Evolutionary conservation across 1,284 basidiomycete species (phyloP).

Genomic region (Clitocybe nebularis): DNA sequence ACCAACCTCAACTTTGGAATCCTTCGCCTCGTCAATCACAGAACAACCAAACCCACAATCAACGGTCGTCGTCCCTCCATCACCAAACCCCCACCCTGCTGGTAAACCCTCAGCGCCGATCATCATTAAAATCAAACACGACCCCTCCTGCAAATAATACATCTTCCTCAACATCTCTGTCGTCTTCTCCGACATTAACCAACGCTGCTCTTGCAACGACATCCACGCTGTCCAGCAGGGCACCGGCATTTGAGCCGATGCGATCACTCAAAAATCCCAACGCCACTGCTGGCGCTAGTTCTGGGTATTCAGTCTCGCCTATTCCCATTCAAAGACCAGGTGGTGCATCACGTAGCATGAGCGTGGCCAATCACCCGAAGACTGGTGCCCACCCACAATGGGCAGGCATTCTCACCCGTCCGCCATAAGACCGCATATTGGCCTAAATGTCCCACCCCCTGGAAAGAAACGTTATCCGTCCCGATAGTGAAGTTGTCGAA

Average conservation of each 20-base stretch:
- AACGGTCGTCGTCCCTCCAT: constrained; percentile 24
- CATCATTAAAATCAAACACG: constrained; percentile 22
- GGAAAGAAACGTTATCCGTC: too few relatives aligned
- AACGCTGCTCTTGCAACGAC: constrained; percentile 24
- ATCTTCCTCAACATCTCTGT: constrained; percentile 18
- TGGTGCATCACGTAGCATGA: neutral
- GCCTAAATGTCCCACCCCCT: too few relatives aligned
- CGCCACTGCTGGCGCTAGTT: neutral
- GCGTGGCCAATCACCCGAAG: too few relatives aligned
- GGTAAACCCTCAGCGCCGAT: constrained; percentile 29
- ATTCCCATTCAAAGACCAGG: constrained; percentile 14
- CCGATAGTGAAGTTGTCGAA: too few relatives aligned
- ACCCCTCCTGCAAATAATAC: constrained; percentile 7
- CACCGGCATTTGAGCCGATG: constrained; percentile 48
- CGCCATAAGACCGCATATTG: too few relatives aligned
- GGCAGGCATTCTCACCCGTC: too few relatives aligned
- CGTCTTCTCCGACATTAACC: constrained; percentile 18
- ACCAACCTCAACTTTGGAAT: constrained; percentile 16
- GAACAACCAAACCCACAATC: constrained; percentile 15
- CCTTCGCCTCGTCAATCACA: constrained; percentile 13
- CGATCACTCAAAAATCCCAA: constrained; percentile 14
- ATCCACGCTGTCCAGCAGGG: constrained; percentile 48
- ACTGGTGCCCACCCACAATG: too few relatives aligned
- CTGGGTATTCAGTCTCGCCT: constrained; percentile 6
- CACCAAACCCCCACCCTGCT: constrained; percentile 22